These are phyloP conservation scores for Plenodomus biglobosus DNA, from an alignment of 2,329 filamentous ascomycete genomes.

Conservation along the genomic window DNA sequence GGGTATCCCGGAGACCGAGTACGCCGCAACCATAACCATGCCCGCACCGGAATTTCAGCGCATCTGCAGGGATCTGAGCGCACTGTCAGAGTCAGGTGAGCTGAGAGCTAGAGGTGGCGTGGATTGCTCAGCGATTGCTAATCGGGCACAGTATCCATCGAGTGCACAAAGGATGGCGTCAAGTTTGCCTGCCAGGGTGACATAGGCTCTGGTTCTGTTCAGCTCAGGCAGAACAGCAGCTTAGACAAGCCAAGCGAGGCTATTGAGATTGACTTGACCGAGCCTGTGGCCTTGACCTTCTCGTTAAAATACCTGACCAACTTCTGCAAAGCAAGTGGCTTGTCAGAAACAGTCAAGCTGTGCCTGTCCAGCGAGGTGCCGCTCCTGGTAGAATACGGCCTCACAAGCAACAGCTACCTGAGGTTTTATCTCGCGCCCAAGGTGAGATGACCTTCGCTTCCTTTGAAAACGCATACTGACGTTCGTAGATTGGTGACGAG, in stretches of 20 bases:
- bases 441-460: constrained; percentile 56
- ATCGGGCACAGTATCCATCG: constrained; percentile 73
- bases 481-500: constrained; percentile 67
- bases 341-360: constrained; percentile 82
- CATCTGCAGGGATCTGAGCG: constrained; percentile 89
- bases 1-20: constrained; percentile 98
- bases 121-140: constrained; percentile 18
- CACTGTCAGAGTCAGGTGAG: constrained; percentile 93
- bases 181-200: constrained; percentile 93
- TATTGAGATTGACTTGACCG: constrained; percentile 85
- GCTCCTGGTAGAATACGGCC: constrained; percentile 86
- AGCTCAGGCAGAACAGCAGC: constrained; percentile 82
- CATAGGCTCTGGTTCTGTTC: constrained; percentile 93
- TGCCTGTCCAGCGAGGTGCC: constrained; percentile 96
- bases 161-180: constrained; percentile 94
- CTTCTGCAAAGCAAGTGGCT: constrained; percentile 95
- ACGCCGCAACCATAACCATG: constrained; percentile 87
- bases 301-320: constrained; percentile 99
- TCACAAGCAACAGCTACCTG: constrained; percentile 85
- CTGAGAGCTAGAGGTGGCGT: constrained; percentile 8
- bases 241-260: constrained; percentile 86
- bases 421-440: constrained; percentile 98
- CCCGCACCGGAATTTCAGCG: constrained; percentile 87
- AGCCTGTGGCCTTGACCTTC: constrained; percentile 93
- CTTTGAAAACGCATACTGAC: constrained; percentile 38